Conservation (phyloP, 345 rosid species). For the Clausena lansium region DNA sequence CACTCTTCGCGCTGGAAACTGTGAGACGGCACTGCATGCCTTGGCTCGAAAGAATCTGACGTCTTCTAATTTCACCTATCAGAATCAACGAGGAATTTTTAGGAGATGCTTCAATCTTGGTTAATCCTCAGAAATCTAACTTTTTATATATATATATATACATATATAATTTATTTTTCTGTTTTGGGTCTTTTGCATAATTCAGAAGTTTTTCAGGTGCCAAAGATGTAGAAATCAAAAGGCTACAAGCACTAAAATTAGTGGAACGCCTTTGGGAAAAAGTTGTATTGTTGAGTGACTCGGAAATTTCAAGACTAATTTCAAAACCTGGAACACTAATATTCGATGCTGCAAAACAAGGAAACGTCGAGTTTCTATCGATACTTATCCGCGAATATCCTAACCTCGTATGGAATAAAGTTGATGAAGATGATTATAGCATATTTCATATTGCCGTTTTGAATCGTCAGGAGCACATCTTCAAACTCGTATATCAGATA, state of each 20-base stretch:
- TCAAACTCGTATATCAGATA: not conserved
- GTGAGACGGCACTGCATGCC: conserved; percentile 13
- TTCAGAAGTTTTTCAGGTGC: not conserved
- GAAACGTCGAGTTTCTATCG: not conserved
- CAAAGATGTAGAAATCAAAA: not conserved
- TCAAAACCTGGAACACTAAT: not conserved
- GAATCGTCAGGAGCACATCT: conserved; percentile 16
- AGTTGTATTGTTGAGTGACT: not conserved
- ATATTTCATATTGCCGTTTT: conserved; percentile 19
- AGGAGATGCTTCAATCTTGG: not conserved
- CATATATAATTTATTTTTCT: not conserved
- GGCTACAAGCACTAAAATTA: not conserved
- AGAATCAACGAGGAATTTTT: not conserved
- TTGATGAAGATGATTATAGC: not conserved
- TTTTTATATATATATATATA: too few species aligned
- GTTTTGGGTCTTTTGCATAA: too few species aligned
- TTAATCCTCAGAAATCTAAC: not conserved
- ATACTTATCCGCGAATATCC: not conserved
- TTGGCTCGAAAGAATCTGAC: conserved; percentile 13
- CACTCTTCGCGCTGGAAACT: not conserved
- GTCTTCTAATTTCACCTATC: not conserved
- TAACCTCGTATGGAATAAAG: not conserved
- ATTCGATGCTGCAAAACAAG: not conserved
- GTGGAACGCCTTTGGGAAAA: not conserved
- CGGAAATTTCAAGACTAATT: not conserved